Percentiles rank a stretch among this genome's conserved stretches.
These are phyloP conservation scores for Plasmodium gallinaceum DNA, from an alignment of 169 alveolate species.

Conservation along the genomic window DNA sequence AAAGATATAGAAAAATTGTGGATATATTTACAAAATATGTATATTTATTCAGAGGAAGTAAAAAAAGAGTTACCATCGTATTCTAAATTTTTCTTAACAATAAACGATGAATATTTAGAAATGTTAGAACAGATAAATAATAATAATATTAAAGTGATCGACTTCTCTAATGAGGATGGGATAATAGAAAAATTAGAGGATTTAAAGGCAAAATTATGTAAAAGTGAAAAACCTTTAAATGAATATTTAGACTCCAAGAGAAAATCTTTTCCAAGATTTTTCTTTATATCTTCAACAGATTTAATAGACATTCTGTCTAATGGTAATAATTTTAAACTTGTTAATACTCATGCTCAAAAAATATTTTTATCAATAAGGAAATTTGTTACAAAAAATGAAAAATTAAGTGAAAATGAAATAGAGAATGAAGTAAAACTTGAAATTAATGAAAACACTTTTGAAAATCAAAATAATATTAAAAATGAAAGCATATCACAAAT, in stretches of 20 bases:
- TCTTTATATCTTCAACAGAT: conserved; percentile 96
- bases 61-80: conserved; percentile 97
- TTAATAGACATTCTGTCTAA: conserved; percentile 95
- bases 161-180: conserved; percentile 91
- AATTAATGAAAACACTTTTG: conserved; percentile 74
- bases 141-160: conserved; percentile 79
- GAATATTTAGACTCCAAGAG: conserved; percentile 97
- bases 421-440: conserved; percentile 31
- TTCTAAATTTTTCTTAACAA: conserved; percentile 93
- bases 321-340: conserved; percentile 96
- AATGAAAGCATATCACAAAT: conserved; percentile 93
- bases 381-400: conserved; percentile 87
- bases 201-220: conserved; percentile 90
- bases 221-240: conserved; percentile 97
- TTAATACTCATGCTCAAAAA: conserved; percentile 96
- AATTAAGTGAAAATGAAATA: conserved; percentile 66
- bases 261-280: conserved; percentile 97
- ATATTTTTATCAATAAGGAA: conserved; percentile 94
- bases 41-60: conserved; percentile 97
- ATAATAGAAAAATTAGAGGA: conserved; percentile 90
- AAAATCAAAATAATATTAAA: conserved; percentile 89
- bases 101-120: conserved; percentile 94
- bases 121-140: conserved; percentile 87
- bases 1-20: conserved; percentile 96
- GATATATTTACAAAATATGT: conserved; percentile 96